Conservation (phyloP, 495 filamentous ascomycete genomes). For the Chaetomium cochliodes region DNA sequence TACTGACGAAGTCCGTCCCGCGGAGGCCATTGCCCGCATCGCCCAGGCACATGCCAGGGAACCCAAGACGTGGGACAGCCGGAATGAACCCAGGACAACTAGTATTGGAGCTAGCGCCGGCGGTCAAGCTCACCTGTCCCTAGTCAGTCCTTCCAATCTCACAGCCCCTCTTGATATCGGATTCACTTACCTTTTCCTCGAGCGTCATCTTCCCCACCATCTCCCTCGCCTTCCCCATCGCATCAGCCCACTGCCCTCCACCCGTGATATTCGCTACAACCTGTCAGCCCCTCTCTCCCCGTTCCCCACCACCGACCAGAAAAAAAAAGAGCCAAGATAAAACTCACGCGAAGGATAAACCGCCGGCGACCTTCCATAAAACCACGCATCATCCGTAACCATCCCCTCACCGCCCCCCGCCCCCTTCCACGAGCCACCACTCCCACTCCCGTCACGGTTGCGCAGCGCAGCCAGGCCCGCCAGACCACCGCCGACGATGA, state of each 20-base stretch:
- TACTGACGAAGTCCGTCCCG: constrained; percentile 59
- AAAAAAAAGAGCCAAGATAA: neutral
- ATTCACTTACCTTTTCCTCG: constrained; percentile 59
- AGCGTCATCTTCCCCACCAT: constrained; percentile 58
- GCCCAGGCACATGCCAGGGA: constrained; percentile 61
- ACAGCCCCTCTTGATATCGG: neutral
- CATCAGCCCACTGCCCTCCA: constrained; percentile 45
- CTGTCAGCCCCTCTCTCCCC: neutral
- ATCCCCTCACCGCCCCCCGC: constrained; percentile 21
- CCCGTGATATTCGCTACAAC: constrained; percentile 55
- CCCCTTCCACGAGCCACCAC: neutral
- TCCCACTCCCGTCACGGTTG: constrained; percentile 18
- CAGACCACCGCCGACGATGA: constrained; percentile 41
- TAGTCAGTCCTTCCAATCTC: neutral
- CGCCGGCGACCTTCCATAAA: constrained; percentile 58
- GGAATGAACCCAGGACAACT: constrained; percentile 55
- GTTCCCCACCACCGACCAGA: neutral
- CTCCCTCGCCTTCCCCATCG: constrained; percentile 52
- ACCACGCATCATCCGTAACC: constrained; percentile 48
- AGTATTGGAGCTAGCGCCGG: constrained; percentile 45
- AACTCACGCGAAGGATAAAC: constrained; percentile 58
- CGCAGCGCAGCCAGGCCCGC: constrained; percentile 38
- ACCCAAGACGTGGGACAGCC: constrained; percentile 55
- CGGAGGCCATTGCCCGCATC: constrained; percentile 65
- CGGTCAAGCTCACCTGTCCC: constrained; percentile 52